Evolutionary conservation across 495 filamentous ascomycete species (phyloP).

Genomic region (Penicillium taxi): DNA sequence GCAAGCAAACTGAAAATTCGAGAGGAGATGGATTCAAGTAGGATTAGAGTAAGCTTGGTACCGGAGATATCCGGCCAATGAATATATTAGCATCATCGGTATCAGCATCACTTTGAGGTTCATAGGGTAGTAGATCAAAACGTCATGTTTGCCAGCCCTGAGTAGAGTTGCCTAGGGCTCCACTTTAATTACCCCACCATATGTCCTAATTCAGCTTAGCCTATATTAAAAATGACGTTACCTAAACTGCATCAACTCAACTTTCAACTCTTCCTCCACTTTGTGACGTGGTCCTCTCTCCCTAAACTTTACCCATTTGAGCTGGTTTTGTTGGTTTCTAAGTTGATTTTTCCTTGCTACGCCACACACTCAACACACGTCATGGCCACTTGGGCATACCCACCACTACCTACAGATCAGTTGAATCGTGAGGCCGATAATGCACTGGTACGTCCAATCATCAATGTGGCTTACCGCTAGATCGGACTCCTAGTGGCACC

Average conservation of each 20-base stretch:
- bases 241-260: conserved; percentile 20
- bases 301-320: conserved; percentile 2
- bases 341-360: too few relatives aligned
- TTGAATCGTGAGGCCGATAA: conserved; percentile 60
- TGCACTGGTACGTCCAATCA: conserved; percentile 49
- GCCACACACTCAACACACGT: conserved; percentile 6
- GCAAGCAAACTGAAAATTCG: not conserved
- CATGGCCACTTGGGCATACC: conserved; percentile 75
- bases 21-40: not conserved
- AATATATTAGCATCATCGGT: conserved; percentile 8
- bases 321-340: not conserved
- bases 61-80: too few relatives aligned
- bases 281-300: conserved; percentile 4
- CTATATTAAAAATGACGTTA: too few relatives aligned
- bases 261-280: conserved; percentile 15
- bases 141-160: conserved; percentile 6
- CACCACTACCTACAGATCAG: conserved; percentile 56
- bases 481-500: conserved; percentile 9
- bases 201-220: too few relatives aligned
- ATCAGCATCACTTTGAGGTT: not conserved
- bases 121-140: conserved; percentile 5
- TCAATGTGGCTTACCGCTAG: conserved; percentile 6
- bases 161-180: too few relatives aligned
- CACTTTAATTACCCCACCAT: too few relatives aligned
- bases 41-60: not conserved